Percentiles rank a stretch among this genome's conserved stretches.
Conservation (phyloP, 306 rosid genomes). For the Glycyrrhiza uralensis region DNA sequence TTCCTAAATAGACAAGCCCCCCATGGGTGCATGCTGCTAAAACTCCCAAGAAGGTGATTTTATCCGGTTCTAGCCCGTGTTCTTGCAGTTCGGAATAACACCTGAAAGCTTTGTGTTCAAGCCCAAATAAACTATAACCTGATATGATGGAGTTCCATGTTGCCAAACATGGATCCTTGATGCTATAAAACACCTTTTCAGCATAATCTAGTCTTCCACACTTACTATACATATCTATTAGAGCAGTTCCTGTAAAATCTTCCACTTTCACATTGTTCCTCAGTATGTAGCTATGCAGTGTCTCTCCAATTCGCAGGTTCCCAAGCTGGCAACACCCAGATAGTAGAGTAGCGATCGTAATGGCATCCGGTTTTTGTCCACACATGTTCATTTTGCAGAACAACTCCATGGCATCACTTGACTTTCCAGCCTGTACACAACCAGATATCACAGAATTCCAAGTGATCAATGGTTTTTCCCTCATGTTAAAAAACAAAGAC, state of each 20-base stretch:
- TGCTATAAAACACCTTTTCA: constrained; percentile 54
- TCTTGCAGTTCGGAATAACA: constrained; percentile 53
- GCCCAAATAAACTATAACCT: constrained; percentile 67
- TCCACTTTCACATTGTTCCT: constrained; percentile 57
- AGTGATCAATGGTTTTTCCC: constrained; percentile 45
- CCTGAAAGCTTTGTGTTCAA: constrained; percentile 56
- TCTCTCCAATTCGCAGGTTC: constrained; percentile 53
- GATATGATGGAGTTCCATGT: constrained; percentile 83
- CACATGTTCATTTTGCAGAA: constrained; percentile 54
- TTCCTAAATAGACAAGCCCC: constrained; percentile 60
- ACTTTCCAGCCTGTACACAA: constrained; percentile 70
- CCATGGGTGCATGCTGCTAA: constrained; percentile 72
- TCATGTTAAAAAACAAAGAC: constrained; percentile 49
- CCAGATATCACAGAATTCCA: constrained; percentile 86
- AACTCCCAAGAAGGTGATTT: constrained; percentile 67
- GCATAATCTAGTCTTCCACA: constrained; percentile 74
- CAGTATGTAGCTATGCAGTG: constrained; percentile 49
- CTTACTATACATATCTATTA: constrained; percentile 78
- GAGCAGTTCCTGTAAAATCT: constrained; percentile 66
- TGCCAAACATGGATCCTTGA: constrained; percentile 66
- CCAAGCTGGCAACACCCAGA: constrained; percentile 80
- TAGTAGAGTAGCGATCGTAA: constrained; percentile 64
- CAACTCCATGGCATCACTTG: constrained; percentile 57
- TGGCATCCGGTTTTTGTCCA: constrained; percentile 57
- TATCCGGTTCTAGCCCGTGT: constrained; percentile 60